These are phyloP conservation scores for Adansonia gregorii DNA, from an alignment of 441 rosid species.

Conservation along the genomic window DNA sequence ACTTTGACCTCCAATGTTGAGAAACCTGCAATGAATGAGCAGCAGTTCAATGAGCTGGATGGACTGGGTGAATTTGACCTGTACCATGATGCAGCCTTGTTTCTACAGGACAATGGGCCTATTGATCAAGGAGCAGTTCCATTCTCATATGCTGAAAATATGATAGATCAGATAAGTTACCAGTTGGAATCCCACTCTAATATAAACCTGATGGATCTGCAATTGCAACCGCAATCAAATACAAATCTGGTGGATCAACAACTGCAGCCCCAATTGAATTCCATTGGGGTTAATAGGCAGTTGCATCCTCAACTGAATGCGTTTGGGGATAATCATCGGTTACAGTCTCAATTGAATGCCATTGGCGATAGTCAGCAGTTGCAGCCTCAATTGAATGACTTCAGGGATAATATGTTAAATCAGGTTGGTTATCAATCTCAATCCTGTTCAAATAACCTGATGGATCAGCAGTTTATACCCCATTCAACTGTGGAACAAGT, in stretches of 20 bases:
- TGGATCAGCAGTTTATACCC: conserved; percentile 28
- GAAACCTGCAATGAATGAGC: conserved; percentile 37
- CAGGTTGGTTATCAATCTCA: conserved; percentile 35
- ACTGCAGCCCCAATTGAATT: conserved; percentile 21
- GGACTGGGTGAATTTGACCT: conserved; percentile 56
- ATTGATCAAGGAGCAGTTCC: conserved; percentile 41
- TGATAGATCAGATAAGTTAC: conserved; percentile 34
- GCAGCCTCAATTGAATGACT: not conserved
- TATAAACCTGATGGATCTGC: conserved; percentile 21
- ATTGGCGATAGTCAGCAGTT: conserved; percentile 26
- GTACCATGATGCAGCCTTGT: conserved; percentile 64
- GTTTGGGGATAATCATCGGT: not conserved
- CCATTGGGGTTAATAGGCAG: not conserved
- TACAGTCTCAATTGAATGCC: conserved; percentile 17
- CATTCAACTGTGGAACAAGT: conserved; percentile 26
- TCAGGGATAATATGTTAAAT: conserved; percentile 34
- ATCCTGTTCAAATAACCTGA: conserved; percentile 14
- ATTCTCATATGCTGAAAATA: conserved; percentile 29
- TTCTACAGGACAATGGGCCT: conserved; percentile 53
- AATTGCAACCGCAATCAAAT: conserved; percentile 28
- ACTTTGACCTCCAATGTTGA: conserved; percentile 35
- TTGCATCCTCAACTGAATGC: not conserved
- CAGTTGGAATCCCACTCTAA: conserved; percentile 33
- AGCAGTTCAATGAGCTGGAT: conserved; percentile 44
- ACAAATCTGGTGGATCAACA: conserved; percentile 21